Evolutionary conservation across 2,329 filamentous ascomycete genomes (phyloP).

Genomic region (Apiospora hydei): DNA sequence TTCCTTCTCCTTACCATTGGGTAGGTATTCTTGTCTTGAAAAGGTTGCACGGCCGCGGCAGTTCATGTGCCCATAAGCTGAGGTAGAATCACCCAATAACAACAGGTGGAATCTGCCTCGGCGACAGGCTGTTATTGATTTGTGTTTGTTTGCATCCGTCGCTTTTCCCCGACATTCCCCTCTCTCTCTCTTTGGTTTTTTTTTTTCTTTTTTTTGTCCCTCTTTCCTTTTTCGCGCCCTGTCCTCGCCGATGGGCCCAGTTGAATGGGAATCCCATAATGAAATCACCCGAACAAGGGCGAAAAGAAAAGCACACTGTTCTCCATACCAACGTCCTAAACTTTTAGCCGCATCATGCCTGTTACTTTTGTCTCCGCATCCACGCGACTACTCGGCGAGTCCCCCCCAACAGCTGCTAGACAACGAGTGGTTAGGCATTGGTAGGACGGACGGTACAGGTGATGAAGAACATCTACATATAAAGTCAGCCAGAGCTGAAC

Average conservation of each 20-base stretch:
- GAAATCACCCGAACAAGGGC: not conserved
- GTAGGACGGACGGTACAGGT: not conserved
- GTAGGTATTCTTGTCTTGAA: not conserved
- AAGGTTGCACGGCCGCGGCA: constrained; percentile 1
- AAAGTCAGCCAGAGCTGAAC: not conserved
- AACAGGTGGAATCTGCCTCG: not conserved
- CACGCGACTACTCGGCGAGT: constrained; percentile 10
- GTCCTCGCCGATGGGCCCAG: not conserved
- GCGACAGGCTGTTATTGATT: not conserved
- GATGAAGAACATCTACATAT: not conserved
- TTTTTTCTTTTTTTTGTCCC: no score
- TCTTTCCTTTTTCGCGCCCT: not conserved
- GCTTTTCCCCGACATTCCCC: not conserved
- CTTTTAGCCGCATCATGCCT: constrained; percentile 17
- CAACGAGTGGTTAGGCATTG: not conserved
- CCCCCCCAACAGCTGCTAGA: not conserved
- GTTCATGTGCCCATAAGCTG: not conserved
- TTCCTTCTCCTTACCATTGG: not conserved
- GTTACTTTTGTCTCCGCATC: constrained; percentile 12
- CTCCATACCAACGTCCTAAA: not conserved
- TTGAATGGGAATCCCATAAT: not conserved
- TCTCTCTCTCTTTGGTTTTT: not conserved
- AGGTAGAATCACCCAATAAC: not conserved
- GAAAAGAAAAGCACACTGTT: constrained; percentile 15
- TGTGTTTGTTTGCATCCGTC: not conserved